Conservation (phyloP, 495 filamentous ascomycete species). For the Cairneyella variabilis region DNA sequence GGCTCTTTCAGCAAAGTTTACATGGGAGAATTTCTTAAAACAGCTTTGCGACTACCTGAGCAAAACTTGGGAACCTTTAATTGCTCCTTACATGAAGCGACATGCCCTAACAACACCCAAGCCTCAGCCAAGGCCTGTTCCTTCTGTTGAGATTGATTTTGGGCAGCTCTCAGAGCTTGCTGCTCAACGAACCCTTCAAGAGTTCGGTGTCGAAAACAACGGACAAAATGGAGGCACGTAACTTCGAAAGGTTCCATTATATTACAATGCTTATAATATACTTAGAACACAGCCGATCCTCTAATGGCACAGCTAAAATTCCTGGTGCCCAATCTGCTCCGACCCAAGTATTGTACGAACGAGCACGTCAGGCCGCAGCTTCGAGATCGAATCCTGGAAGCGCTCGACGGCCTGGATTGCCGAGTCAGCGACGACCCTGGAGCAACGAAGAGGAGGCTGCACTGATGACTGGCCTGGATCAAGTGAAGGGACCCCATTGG, state of each 20-base stretch:
- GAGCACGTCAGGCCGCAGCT: conserved; percentile 75
- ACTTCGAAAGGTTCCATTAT: too few species aligned
- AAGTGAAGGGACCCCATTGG: conserved; percentile 93
- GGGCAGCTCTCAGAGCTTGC: conserved; percentile 11
- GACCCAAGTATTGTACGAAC: conserved; percentile 76
- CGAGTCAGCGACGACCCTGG: conserved; percentile 87
- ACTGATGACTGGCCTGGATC: conserved; percentile 86
- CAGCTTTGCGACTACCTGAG: conserved; percentile 71
- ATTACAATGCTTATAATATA: too few species aligned
- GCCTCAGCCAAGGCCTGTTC: neutral
- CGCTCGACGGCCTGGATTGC: conserved; percentile 67
- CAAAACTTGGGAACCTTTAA: conserved; percentile 35
- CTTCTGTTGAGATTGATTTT: conserved; percentile 6
- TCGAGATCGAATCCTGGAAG: conserved; percentile 68
- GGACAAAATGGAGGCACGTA: too few species aligned
- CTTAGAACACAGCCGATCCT: too few species aligned
- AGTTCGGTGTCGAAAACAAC: neutral
- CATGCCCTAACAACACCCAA: conserved; percentile 23
- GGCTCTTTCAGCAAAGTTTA: conserved; percentile 68
- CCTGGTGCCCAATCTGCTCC: conserved; percentile 59
- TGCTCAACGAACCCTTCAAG: neutral
- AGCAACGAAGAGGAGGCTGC: conserved; percentile 87
- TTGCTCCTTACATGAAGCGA: conserved; percentile 25
- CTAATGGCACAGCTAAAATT: too few species aligned
- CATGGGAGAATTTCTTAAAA: conserved; percentile 75